Evolutionary conservation across 108 stramenopile genomes (phyloP).

Genomic region (Cylindrotheca closterium): DNA sequence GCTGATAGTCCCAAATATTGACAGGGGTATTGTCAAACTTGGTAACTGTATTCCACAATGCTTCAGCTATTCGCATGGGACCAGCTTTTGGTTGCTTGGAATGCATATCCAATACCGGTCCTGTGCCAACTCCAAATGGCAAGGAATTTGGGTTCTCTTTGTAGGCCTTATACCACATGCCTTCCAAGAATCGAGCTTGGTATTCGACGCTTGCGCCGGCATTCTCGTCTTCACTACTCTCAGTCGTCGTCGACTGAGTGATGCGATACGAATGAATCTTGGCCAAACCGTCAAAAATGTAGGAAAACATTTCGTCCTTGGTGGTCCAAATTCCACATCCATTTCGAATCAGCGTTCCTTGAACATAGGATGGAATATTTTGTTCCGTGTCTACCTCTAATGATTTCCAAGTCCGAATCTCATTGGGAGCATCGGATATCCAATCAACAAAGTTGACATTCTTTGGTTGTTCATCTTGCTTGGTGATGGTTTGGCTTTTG

Average conservation of each 20-base stretch:
- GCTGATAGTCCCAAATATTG: conserved; percentile 42
- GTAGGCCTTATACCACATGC: conserved; percentile 25
- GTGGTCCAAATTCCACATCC: conserved; percentile 31
- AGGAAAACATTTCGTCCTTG: conserved; percentile 9
- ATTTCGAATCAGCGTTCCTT: conserved; percentile 40
- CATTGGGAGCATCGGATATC: conserved; percentile 37
- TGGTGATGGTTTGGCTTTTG: background rate
- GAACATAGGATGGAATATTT: conserved; percentile 26
- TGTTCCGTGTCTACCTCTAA: conserved; percentile 1
- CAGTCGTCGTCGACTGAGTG: background rate
- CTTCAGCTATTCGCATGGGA: background rate
- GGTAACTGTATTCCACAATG: conserved; percentile 1
- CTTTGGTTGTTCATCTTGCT: background rate
- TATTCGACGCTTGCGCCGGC: background rate
- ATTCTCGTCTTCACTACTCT: background rate
- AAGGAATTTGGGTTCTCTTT: background rate
- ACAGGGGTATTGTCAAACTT: conserved; percentile 42
- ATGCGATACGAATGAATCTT: conserved; percentile 34
- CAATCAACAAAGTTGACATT: conserved; percentile 45
- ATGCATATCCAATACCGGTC: conserved; percentile 27
- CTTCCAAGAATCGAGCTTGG: conserved; percentile 20
- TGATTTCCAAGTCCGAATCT: conserved; percentile 12
- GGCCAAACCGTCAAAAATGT: conserved; percentile 46
- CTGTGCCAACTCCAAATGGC: conserved; percentile 14
- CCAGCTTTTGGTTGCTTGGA: conserved; percentile 12